phyloP scores from a whole-genome alignment of 176 grass and related monocot species.

The Bromus sterilis region DNA sequence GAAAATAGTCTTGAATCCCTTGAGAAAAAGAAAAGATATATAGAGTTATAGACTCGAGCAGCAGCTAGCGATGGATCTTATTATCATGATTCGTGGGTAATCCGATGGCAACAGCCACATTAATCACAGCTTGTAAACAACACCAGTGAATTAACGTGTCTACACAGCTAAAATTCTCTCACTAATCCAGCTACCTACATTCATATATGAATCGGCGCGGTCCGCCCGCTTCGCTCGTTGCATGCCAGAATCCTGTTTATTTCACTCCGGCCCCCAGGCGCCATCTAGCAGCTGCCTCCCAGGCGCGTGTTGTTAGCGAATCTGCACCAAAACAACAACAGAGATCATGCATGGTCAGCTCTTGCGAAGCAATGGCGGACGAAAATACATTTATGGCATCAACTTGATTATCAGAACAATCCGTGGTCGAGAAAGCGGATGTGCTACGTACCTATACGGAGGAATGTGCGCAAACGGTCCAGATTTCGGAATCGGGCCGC shows the following conservation, averaged over 20 bases:
- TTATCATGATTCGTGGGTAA: too few relatives aligned
- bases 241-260: not conserved
- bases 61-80: too few relatives aligned
- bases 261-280: not conserved
- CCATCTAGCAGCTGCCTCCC: not conserved
- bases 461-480: conserved; percentile 47
- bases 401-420: not conserved
- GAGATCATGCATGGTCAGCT: not conserved
- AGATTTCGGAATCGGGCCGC: conserved; percentile 58
- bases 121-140: too few relatives aligned
- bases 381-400: not conserved
- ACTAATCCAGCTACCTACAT: too few relatives aligned
- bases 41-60: too few relatives aligned
- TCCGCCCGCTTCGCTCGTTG: too few relatives aligned
- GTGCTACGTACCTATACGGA: conserved; percentile 31
- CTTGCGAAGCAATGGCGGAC: not conserved
- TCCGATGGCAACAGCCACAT: too few relatives aligned
- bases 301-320: conserved; percentile 75
- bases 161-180: too few relatives aligned
- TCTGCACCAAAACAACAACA: conserved; percentile 7
- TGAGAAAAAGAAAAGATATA: too few relatives aligned
- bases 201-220: too few relatives aligned
- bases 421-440: not conserved
- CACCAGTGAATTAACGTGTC: too few relatives aligned
- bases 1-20: too few relatives aligned